Percentiles rank a stretch among this genome's conserved stretches.
Conservation (phyloP, 352 stramenopile genomes). For the Globisporangium mamillatum region DNA sequence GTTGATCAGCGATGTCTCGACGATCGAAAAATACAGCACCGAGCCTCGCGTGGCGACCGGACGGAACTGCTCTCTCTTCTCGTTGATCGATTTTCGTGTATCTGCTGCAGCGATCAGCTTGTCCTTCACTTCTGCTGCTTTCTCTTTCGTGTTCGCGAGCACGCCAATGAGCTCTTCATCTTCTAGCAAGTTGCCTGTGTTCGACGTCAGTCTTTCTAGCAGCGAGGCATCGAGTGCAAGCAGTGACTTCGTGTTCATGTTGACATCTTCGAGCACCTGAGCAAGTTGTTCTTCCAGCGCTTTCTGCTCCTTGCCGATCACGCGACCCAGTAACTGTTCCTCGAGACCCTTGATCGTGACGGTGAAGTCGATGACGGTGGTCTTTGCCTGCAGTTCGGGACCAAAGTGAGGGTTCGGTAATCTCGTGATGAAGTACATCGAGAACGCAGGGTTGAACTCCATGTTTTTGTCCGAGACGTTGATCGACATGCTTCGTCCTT, state of each 20-base stretch:
- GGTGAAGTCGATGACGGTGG: slow-evolving; percentile 98
- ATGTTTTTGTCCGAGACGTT: slow-evolving; percentile 99
- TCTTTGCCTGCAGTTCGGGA: slow-evolving; percentile 98
- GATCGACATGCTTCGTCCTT: slow-evolving; percentile 96
- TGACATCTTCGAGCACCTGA: slow-evolving; percentile 97
- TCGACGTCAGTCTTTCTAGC: slow-evolving; percentile 95
- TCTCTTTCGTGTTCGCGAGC: slow-evolving; percentile 97
- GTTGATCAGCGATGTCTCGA: slow-evolving; percentile 98
- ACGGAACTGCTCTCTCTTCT: slow-evolving; percentile 98
- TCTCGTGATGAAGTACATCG: slow-evolving; percentile 98
- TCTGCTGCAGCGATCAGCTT: slow-evolving; percentile 97
- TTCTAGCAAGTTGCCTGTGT: slow-evolving; percentile 97
- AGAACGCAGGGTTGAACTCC: slow-evolving; percentile 97
- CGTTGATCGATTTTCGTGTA: slow-evolving; percentile 96
- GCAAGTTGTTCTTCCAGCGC: slow-evolving; percentile 98
- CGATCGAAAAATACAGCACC: slow-evolving; percentile 98
- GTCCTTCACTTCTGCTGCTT: slow-evolving; percentile 97
- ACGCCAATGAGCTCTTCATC: slow-evolving; percentile 99
- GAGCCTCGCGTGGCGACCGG: slow-evolving; percentile 96
- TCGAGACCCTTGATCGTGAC: slow-evolving; percentile 96
- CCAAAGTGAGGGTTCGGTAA: slow-evolving; percentile 98
- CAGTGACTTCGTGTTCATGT: slow-evolving; percentile 97
- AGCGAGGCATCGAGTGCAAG: slow-evolving; percentile 95
- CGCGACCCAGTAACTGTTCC: slow-evolving; percentile 96
- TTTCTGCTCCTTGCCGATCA: slow-evolving; percentile 98